These are phyloP conservation scores for Verticillium klebahnii DNA, from an alignment of 2,329 filamentous ascomycete genomes.

Conservation along the genomic window DNA sequence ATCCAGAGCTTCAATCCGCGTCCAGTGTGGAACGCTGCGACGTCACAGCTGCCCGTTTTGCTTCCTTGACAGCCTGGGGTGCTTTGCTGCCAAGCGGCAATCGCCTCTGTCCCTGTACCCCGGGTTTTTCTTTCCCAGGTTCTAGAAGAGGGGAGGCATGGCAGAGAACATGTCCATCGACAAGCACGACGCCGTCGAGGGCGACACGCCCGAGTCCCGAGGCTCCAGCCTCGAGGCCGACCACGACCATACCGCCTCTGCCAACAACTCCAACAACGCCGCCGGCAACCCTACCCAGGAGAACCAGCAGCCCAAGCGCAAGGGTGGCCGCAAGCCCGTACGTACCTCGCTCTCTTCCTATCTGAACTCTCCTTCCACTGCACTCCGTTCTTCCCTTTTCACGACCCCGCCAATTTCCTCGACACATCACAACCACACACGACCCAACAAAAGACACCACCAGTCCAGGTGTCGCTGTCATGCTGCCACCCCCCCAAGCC, in stretches of 20 bases:
- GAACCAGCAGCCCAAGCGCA: constrained; percentile 76
- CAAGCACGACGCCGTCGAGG: constrained; percentile 50
- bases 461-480: neutral
- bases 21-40: constrained; percentile 19
- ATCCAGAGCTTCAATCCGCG: constrained; percentile 14
- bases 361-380: constrained; percentile 2
- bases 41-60: constrained; percentile 30
- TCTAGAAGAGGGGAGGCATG: constrained; percentile 35
- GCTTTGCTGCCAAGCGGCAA: constrained; percentile 7
- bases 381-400: constrained; percentile 5
- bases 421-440: neutral
- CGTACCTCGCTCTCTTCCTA: constrained; percentile 33
- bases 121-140: constrained; percentile 22
- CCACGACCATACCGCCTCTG: constrained; percentile 2
- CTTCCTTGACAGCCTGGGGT: constrained; percentile 10
- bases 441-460: too few relatives aligned
- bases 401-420: constrained; percentile 89
- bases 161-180: constrained; percentile 66
- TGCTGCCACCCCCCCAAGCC: neutral
- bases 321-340: constrained; percentile 97
- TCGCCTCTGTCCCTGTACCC: constrained; percentile 3
- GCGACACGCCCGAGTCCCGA: constrained; percentile 58
- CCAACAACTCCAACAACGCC: constrained; percentile 23
- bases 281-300: constrained; percentile 38
- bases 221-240: constrained; percentile 58